A percentile compares a stretch with the other conserved stretches of the same genome.
phyloP scores from a whole-genome alignment of 805 yeast genomes.

The Sungouiozyma intestinalis region DNA sequence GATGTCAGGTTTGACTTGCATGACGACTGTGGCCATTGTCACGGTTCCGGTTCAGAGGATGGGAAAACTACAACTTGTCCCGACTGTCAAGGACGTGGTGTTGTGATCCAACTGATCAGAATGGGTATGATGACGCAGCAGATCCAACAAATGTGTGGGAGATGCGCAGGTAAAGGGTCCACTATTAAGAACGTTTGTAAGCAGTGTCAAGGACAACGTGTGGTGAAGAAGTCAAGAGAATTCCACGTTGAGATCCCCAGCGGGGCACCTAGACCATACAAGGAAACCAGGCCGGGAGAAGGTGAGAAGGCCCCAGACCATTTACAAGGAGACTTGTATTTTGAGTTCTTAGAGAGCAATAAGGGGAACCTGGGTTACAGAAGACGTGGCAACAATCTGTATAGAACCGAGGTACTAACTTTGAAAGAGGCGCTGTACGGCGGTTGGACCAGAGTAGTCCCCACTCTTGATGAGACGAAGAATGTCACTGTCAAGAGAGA shows the following conservation, averaged over 20 bases:
- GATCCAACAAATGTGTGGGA: slow-evolving; percentile 67
- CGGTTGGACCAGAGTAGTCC: slow-evolving; percentile 65
- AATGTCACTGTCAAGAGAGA: slow-evolving; percentile 38
- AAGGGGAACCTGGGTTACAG: slow-evolving; percentile 67
- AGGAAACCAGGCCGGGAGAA: slow-evolving; percentile 56
- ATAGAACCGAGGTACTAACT: slow-evolving; percentile 69
- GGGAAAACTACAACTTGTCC: slow-evolving; percentile 56
- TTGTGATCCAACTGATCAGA: slow-evolving; percentile 53
- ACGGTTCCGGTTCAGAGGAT: slow-evolving; percentile 80
- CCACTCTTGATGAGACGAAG: slow-evolving; percentile 53
- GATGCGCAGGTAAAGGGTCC: slow-evolving; percentile 71
- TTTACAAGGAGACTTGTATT: slow-evolving; percentile 67
- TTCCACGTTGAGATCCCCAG: slow-evolving; percentile 55
- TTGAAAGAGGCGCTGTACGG: slow-evolving; percentile 66
- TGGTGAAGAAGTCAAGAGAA: slow-evolving; percentile 42
- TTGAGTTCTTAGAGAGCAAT: slow-evolving; percentile 47
- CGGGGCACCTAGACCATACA: slow-evolving; percentile 56
- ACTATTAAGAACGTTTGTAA: slow-evolving; percentile 54
- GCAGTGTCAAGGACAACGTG: slow-evolving; percentile 62
- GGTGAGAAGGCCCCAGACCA: slow-evolving; percentile 79
- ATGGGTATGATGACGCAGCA: slow-evolving; percentile 87
- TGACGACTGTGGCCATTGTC: slow-evolving; percentile 65
- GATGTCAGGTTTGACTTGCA: slow-evolving; percentile 59
- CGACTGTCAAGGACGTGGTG: slow-evolving; percentile 69
- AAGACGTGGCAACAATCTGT: slow-evolving; percentile 62